phyloP scores from a whole-genome alignment of 352 stramenopile species.

The Thalassiosira hispida region DNA sequence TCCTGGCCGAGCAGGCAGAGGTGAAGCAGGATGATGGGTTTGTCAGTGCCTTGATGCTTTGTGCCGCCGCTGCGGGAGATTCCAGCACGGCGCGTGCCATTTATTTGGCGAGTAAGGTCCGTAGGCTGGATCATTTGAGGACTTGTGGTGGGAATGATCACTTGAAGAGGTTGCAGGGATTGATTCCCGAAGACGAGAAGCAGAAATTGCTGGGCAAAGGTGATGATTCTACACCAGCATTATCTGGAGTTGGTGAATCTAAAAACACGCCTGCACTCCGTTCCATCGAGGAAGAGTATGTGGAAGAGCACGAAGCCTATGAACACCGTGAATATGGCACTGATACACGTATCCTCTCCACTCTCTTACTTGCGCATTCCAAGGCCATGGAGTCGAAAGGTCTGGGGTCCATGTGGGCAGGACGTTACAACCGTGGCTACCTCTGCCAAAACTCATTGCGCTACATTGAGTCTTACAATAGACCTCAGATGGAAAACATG shows the following conservation, averaged over 20 bases:
- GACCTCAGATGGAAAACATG: conserved; percentile 68
- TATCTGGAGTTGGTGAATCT: neutral
- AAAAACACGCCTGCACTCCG: conserved; percentile 20
- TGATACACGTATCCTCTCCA: conserved; percentile 71
- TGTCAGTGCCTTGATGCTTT: conserved; percentile 77
- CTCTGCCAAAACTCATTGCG: conserved; percentile 77
- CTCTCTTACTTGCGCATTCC: conserved; percentile 73
- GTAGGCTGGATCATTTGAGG: conserved; percentile 78
- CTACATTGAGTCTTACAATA: conserved; percentile 65
- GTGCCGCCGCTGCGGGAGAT: conserved; percentile 77
- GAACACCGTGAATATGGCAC: conserved; percentile 76
- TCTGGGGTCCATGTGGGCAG: conserved; percentile 78
- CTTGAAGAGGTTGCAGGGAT: conserved; percentile 61
- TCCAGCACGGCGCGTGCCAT: conserved; percentile 79
- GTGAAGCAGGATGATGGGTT: conserved; percentile 84
- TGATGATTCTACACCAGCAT: neutral
- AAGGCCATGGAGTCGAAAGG: conserved; percentile 72
- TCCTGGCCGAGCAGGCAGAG: conserved; percentile 77
- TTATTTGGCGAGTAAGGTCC: conserved; percentile 75
- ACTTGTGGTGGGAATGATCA: conserved; percentile 77
- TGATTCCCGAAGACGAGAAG: conserved; percentile 45
- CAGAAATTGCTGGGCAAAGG: conserved; percentile 21
- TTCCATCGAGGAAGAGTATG: conserved; percentile 51
- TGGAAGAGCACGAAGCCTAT: conserved; percentile 59
- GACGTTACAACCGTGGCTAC: conserved; percentile 76